Evolutionary conservation across 805 yeast species (phyloP).

Genomic region (Starmerella vitae): DNA sequence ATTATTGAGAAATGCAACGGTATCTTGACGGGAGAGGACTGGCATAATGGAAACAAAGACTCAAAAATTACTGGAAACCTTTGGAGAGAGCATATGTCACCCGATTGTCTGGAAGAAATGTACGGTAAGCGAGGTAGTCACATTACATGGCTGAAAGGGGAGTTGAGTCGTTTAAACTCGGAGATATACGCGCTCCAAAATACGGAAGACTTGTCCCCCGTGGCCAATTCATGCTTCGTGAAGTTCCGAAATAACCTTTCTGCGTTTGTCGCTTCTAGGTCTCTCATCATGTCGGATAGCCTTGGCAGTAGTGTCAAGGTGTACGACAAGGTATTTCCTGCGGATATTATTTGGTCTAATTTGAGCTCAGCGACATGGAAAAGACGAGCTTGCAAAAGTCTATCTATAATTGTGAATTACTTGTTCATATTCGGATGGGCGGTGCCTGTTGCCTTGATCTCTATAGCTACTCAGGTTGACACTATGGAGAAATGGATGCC

Average conservation of each 20-base stretch:
- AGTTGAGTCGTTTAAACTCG: slow-evolving; percentile 48
- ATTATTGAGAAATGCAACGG: slow-evolving; percentile 27
- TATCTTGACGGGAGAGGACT: slow-evolving; percentile 13
- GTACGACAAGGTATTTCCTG: slow-evolving; percentile 40
- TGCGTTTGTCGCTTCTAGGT: slow-evolving; percentile 48
- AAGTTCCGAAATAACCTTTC: slow-evolving; percentile 44
- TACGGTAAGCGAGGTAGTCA: slow-evolving; percentile 5
- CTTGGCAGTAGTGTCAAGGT: slow-evolving; percentile 8
- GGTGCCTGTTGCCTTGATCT: slow-evolving; percentile 69
- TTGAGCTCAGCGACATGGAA: slow-evolving; percentile 31
- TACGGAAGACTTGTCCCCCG: slow-evolving; percentile 29
- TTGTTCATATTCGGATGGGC: slow-evolving; percentile 56
- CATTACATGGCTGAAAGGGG: slow-evolving; percentile 50
- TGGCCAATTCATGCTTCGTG: slow-evolving; percentile 35
- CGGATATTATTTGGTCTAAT: slow-evolving; percentile 63
- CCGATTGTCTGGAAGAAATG: slow-evolving; percentile 32
- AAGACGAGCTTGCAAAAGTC: slow-evolving; percentile 28
- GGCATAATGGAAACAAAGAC: slow-evolving; percentile 7
- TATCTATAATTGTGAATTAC: slow-evolving; percentile 37
- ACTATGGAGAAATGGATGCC: slow-evolving; percentile 51
- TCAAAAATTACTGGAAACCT: slow-evolving; percentile 15
- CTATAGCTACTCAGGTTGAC: slow-evolving; percentile 62
- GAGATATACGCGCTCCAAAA: slow-evolving; percentile 45
- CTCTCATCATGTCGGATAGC: slow-evolving; percentile 10
- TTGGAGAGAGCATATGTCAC: slow-evolving; percentile 37